Evolutionary conservation across 2,329 filamentous ascomycete genomes (phyloP), one percentile per base, ranked within the genome.

Genomic region (Aspergillus quadrilineatus): DNA sequence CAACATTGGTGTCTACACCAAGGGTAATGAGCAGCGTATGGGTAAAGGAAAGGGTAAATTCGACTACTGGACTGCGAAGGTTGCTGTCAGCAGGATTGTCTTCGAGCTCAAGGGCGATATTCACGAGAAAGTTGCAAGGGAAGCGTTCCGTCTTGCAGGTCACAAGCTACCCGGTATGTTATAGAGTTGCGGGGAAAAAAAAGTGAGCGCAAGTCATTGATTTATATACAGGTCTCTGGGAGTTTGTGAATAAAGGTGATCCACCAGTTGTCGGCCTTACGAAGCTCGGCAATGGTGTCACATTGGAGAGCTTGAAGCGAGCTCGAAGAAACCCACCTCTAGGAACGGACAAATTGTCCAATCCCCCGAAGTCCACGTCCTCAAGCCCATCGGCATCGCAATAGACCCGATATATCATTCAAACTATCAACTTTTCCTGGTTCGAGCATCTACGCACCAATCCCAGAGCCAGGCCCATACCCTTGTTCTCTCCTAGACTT

Each of bases 41-140:
- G 94, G 94, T 74, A 99, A 97, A 78, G 94, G 94, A 77, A 99
- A 99, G 75, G 94, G 94, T 66, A 89, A 88, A 60, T 97, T 99
- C 71, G 94, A 99, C 73, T 90, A 96, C 71, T 99, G 94, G 94
- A 92, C 93, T 4, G 85, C 89, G 22, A 86, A 93, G 75, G 87
- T 97, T 64, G 86, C 91, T 7, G 90, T 97, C 50, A 96, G 89
- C 76, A 90, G 94, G 73, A 85, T 99, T 48, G 80, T 97, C 17
- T 95, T 99, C 65, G 94, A 99, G 77, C 78, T 99, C 64, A 92
- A 91, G 75, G 94, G 94, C 45, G 85, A 92, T 66, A 71, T 97
- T 62, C 94, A 99, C 83, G 94, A 99, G 80, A 90, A 96, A 78
- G 86, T 99, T 63, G 92, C 90, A 22, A 85, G 87, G 65, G 94